Percentiles rank a stretch among this genome's conserved stretches.
Evolutionary conservation across 1,139 yeast species (phyloP).

Genomic region (Debaryomyces subglobosus): DNA sequence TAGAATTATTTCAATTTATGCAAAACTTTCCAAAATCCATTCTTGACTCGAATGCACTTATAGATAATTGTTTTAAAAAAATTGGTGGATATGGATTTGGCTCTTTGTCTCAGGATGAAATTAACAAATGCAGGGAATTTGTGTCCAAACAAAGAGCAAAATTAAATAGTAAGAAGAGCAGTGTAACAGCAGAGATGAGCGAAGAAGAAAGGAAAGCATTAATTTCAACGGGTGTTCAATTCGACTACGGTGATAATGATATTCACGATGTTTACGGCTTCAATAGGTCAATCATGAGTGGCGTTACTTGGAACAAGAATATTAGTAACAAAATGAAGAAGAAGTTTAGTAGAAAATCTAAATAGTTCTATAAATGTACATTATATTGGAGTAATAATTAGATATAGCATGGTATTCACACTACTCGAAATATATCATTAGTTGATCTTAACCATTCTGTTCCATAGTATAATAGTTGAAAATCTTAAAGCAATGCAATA

Average conservation of each 20-base stretch:
- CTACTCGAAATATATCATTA: background rate
- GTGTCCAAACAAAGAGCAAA: slow-evolving; percentile 64
- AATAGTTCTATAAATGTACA: background rate
- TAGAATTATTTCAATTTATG: slow-evolving; percentile 84
- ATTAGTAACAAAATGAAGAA: slow-evolving; percentile 55
- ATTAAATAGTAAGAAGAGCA: slow-evolving; percentile 42
- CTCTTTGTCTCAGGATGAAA: slow-evolving; percentile 78
- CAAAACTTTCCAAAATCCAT: slow-evolving; percentile 80
- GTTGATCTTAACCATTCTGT: background rate
- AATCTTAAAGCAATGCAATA: slow-evolving; percentile 29
- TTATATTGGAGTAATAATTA: background rate
- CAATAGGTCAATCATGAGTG: slow-evolving; percentile 55
- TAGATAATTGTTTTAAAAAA: slow-evolving; percentile 76
- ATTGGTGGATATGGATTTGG: slow-evolving; percentile 71
- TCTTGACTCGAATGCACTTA: slow-evolving; percentile 67
- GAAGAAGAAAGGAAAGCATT: slow-evolving; percentile 45
- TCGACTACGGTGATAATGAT: slow-evolving; percentile 29
- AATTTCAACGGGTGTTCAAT: slow-evolving; percentile 18
- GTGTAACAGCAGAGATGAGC: slow-evolving; percentile 39
- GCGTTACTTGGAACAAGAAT: slow-evolving; percentile 59
- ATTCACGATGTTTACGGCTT: slow-evolving; percentile 54
- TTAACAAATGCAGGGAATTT: slow-evolving; percentile 73
- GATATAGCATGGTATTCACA: background rate
- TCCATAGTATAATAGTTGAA: background rate
- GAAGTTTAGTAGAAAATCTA: slow-evolving; percentile 31